Evolutionary conservation across 139 green algal species (phyloP).

Genomic region (Coelastrella sp.): DNA sequence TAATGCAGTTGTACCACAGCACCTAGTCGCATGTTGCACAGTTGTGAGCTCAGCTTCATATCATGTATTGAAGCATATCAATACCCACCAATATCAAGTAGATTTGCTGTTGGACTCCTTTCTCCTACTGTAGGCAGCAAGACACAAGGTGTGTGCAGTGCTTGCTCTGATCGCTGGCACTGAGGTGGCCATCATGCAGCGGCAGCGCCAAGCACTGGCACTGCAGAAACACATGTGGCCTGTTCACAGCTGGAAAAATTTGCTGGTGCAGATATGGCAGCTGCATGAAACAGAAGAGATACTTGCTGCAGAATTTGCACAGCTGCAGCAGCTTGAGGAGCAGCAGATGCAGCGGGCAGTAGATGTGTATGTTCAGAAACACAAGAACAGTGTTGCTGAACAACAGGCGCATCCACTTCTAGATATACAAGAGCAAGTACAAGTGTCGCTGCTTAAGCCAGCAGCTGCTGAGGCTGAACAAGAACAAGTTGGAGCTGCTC

Average conservation of each 20-base stretch:
- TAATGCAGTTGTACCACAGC: not conserved
- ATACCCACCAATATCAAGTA: conserved; percentile 3
- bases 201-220: not conserved
- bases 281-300: conserved; percentile 8
- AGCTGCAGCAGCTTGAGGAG: not conserved
- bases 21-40: too few species aligned
- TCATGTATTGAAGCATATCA: too few species aligned
- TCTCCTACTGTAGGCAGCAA: not conserved
- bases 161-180: conserved; percentile 3
- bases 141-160: not conserved
- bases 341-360: not conserved
- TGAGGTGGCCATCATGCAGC: not conserved
- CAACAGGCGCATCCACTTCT: not conserved
- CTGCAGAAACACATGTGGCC: conserved; percentile 25
- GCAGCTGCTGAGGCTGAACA: not conserved
- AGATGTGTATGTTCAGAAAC: too few species aligned
- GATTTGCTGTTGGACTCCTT: not conserved
- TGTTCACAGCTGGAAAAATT: not conserved
- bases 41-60: too few species aligned
- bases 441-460: not conserved
- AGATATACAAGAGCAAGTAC: not conserved
- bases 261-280: not conserved
- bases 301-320: conserved; percentile 1
- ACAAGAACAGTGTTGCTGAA: not conserved
- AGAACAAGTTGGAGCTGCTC: not conserved